Conservation (phyloP, 306 rosid genomes). For the Castanospermum australe region DNA sequence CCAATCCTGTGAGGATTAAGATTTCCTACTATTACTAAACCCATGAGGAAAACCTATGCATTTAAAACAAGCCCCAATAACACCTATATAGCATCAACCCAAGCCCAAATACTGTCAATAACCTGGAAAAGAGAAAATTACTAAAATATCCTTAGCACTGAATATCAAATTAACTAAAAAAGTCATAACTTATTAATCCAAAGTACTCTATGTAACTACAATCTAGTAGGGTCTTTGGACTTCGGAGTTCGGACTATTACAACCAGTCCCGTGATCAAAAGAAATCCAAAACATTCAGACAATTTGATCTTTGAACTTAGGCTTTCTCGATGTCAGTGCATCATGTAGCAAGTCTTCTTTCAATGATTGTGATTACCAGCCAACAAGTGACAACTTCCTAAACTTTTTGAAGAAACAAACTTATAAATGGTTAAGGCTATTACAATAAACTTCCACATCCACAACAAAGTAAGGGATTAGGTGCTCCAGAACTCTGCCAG, state of each 20-base stretch:
- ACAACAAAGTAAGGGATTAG: constrained; percentile 10
- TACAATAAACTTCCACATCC: constrained; percentile 19
- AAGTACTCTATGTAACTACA: neutral
- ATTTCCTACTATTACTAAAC: neutral
- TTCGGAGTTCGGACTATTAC: too few relatives aligned
- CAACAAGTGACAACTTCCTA: constrained; percentile 8
- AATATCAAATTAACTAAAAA: neutral
- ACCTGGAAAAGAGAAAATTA: neutral
- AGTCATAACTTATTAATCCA: neutral
- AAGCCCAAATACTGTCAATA: neutral
- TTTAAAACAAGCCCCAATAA: neutral
- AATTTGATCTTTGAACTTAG: constrained; percentile 18
- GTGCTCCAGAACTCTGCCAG: neutral
- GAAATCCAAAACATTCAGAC: constrained; percentile 10
- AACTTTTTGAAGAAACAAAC: constrained; percentile 10
- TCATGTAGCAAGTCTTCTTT: constrained; percentile 1
- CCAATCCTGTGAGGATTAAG: neutral
- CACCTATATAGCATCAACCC: neutral
- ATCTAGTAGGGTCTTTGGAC: neutral
- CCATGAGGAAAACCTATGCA: neutral
- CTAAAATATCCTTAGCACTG: neutral
- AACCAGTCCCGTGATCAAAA: neutral
- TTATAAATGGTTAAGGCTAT: neutral
- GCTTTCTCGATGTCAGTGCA: constrained; percentile 3
- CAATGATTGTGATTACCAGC: neutral